Conservation (phyloP, 129 eudicot species). For the Artemisia annua region DNA sequence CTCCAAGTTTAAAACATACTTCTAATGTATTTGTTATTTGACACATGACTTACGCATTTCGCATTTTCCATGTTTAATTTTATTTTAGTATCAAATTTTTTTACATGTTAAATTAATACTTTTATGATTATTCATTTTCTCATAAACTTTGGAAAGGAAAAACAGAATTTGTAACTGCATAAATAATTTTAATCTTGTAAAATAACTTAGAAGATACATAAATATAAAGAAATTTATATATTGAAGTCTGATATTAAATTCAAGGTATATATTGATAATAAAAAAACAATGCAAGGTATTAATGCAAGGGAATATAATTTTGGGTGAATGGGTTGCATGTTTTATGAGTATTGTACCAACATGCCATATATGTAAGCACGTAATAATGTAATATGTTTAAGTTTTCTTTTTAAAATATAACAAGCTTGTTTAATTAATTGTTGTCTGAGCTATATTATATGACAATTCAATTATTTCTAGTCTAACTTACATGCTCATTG, state of each 20-base stretch:
- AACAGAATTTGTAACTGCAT: neutral
- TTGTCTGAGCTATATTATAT: too few species aligned
- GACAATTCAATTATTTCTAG: too few species aligned
- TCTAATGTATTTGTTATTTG: too few species aligned
- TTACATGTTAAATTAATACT: too few species aligned
- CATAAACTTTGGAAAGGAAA: too few species aligned
- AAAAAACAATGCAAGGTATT: neutral
- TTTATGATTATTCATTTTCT: too few species aligned
- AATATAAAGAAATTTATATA: neutral
- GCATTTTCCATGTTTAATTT: too few species aligned
- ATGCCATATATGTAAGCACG: slow-evolving; percentile 31
- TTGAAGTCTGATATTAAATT: too few species aligned
- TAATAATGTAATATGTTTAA: slow-evolving; percentile 8
- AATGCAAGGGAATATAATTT: slow-evolving; percentile 12
- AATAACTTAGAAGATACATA: neutral
- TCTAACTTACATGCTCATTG: too few species aligned
- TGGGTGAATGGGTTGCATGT: slow-evolving; percentile 23
- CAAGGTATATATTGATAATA: neutral
- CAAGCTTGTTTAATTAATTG: neutral
- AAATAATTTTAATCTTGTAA: neutral
- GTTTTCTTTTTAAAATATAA: neutral
- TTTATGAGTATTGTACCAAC: neutral
- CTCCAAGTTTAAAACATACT: too few species aligned
- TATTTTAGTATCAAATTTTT: too few species aligned
- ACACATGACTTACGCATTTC: too few species aligned